phyloP scores from a whole-genome alignment of 1,284 basidiomycete species.

The Leccinum griseonigrum region DNA sequence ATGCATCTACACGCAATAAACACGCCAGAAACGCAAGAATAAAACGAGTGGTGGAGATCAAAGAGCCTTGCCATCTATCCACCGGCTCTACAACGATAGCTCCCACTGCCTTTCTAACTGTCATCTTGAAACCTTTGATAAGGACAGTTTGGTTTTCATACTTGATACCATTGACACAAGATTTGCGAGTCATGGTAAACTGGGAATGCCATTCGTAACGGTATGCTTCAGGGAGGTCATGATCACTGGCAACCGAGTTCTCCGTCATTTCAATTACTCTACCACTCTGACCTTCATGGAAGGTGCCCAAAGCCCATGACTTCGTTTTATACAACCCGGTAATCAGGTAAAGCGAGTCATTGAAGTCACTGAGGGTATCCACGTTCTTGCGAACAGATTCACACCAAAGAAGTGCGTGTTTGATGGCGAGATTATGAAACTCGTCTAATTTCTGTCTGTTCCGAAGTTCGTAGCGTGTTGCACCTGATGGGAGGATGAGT shows the following conservation, averaged over 20 bases:
- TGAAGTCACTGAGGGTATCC: background rate
- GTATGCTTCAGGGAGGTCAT: background rate
- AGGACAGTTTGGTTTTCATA: background rate
- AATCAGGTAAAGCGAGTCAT: constrained; percentile 6
- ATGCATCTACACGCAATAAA: background rate
- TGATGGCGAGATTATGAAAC: background rate
- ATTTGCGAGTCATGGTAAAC: background rate
- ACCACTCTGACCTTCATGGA: constrained; percentile 1
- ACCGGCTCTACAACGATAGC: background rate
- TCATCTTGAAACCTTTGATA: background rate
- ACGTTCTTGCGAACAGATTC: background rate
- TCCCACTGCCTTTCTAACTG: background rate
- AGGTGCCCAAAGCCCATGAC: background rate
- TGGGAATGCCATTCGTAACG: background rate
- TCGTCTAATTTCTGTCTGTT: background rate
- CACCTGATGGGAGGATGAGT: constrained; percentile 9
- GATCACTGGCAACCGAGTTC: background rate
- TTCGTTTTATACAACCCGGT: constrained; percentile 8
- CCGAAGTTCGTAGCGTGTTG: background rate
- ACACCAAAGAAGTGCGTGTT: constrained; percentile 7
- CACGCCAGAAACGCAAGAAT: background rate
- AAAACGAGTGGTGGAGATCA: background rate
- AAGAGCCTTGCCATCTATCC: background rate
- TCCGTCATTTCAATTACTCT: background rate
- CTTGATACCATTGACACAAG: background rate